Evolutionary conservation across 192 early-diverging fungal species (phyloP), one percentile per base, ranked within the genome.

Genomic region (Rhizoclosmatium globosum): DNA sequence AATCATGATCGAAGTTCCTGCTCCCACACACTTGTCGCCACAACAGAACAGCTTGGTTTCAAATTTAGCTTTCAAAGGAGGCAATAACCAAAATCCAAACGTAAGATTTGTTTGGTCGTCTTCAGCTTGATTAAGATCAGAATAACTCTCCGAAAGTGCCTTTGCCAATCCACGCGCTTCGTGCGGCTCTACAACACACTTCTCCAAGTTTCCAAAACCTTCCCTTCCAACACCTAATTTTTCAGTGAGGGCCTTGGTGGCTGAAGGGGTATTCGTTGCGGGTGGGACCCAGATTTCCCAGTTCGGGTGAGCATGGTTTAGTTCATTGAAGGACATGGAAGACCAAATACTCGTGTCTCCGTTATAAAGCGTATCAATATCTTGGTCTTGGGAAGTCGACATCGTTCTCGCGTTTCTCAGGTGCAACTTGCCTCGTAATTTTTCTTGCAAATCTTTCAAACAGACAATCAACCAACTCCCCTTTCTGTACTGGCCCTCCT

Each of bases 61-160:
- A 2, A 13, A 1, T 4, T 46, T 69, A 6, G 78, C 78, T 71
- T 53, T 71, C 45, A 61, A 47, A 3, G 78, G 69, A 13, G 78
- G 78, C 38, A 79, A 38, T 11, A 79, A 66, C 78, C 78, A 79
- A 61, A 79, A 79, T 15, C 78, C 78, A n/a, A 47, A 21, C 31
- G 68, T 57, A 9, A 46, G 53, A 15, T 3, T 23, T 4, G 60
- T 53, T 17, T 53, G 50, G 50, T 17, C 50, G 17, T 53, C 50
- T 7, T 53, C 50, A 17, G 9, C 60, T 7, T 62, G 9, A 62
- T 23, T 39, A 7, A 62, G 38, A 62, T 68, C 66, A 39, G 66
- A 11, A 13, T 68, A 19, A 21, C 66, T 68, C 43, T 46, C 46
- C 46, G 60, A 69, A 9, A 47, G 78, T 47, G 58, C 53, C 17